Base-by-base conservation (phyloP, 2,329 filamentous ascomycete species). In the Zasmidium angulare region DNA sequence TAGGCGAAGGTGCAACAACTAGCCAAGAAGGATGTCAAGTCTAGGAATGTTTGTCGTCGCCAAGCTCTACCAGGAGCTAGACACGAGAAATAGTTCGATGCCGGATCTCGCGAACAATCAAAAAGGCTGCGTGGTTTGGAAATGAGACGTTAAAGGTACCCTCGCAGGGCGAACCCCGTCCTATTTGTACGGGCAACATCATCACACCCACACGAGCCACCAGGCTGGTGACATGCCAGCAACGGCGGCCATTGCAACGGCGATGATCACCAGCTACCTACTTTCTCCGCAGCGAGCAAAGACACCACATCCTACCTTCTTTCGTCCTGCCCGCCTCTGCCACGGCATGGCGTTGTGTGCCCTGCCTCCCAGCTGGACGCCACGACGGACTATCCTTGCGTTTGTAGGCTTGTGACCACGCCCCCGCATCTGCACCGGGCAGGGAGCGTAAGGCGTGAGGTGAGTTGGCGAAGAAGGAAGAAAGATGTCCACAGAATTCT, bases 51-150 rank as follows among this genome's bases (percentile, higher is more conserved):
- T 36, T 19, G 23, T 29, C 20, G 29, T 40, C 6, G 47, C 22
- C 17, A 47, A 55, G 53, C 53, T 55, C 53, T 48, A 48, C 53
- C 43, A 55, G 53, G 53, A 55, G 53, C 53, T n/a, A n/a, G n/a
- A n/a, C n/a, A n/a, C n/a, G n/a, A n/a, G n/a, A n/a, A n/a, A n/a
- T n/a, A n/a, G n/a, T n/a, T n/a, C n/a, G n/a, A n/a, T n/a, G n/a
- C n/a, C n/a, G n/a, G 14, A 14, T 43, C 36, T 10, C 7, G 14
- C 6, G 3, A 43, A 17, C 11, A 43, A 19, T 3, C 14, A 43
- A 43, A 10, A 43, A 7, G 9, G 4, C n/a, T 19, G 36, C n/a
- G n/a, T 43, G 11, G 36, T 3, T 43, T 19, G 36, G 36, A 43
- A 43, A 43, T 43, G 36, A 43, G 36, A 43, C 36, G 36, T 43